Percentiles rank a stretch among this genome's conserved stretches.
Conservation (phyloP, 257 asterid species). For the Solanum chmielewskii region DNA sequence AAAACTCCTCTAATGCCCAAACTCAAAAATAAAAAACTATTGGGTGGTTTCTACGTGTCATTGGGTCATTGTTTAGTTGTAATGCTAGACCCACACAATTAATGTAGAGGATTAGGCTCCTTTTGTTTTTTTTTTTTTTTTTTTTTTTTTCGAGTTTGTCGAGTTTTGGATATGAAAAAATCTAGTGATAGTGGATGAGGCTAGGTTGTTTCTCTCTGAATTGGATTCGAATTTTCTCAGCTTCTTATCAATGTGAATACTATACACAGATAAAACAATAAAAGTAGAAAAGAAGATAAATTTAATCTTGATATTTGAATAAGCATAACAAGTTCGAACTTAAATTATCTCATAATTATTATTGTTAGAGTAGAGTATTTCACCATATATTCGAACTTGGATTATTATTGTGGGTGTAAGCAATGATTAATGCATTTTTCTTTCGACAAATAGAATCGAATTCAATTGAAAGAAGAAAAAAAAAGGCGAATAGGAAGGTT, state of each 20-base stretch:
- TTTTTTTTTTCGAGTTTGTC: too few relatives aligned
- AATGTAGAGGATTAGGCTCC: not conserved
- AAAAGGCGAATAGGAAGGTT: not conserved
- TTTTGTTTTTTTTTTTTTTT: not conserved
- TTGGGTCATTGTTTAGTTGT: not conserved
- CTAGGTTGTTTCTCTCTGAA: accelerated
- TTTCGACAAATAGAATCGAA: too few relatives aligned
- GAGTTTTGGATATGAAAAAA: too few relatives aligned
- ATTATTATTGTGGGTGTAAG: not conserved
- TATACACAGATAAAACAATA: too few relatives aligned
- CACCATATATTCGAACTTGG: too few relatives aligned
- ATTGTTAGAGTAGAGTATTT: not conserved
- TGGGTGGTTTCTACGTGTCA: not conserved
- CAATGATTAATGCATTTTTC: too few relatives aligned
- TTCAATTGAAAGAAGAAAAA: not conserved
- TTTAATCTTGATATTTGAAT: not conserved
- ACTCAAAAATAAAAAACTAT: not conserved
- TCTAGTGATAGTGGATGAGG: too few relatives aligned
- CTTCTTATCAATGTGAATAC: too few relatives aligned
- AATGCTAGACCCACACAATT: not conserved
- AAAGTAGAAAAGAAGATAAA: too few relatives aligned
- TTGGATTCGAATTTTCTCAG: too few relatives aligned
- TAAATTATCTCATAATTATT: not conserved
- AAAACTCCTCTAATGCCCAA: constrained; percentile 10
- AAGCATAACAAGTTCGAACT: not conserved